These are phyloP conservation scores for Phialophora verrucosa DNA, from an alignment of 2,329 filamentous ascomycete genomes.

Conservation along the genomic window DNA sequence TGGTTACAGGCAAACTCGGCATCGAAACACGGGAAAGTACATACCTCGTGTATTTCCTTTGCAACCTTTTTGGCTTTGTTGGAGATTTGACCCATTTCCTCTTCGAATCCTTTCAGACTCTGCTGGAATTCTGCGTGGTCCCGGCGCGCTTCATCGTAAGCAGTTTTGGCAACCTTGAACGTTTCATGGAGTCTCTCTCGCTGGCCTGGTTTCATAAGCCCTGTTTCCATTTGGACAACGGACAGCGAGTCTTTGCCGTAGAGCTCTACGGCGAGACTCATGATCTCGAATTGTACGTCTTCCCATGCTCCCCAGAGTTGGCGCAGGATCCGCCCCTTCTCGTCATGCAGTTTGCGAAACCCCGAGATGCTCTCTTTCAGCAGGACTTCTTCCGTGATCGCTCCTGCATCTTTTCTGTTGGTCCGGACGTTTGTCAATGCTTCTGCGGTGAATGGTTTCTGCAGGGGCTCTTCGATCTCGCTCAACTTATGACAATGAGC, in stretches of 20 bases:
- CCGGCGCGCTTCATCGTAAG: conserved; percentile 4
- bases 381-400: conserved; percentile 17
- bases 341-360: conserved; percentile 26
- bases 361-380: conserved; percentile 19
- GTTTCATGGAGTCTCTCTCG: conserved; percentile 19
- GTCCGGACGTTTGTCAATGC: conserved; percentile 17
- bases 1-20: conserved; percentile 4
- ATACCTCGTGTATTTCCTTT: conserved; percentile 32
- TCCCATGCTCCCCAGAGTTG: conserved; percentile 36
- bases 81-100: conserved; percentile 22
- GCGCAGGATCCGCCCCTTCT: conserved; percentile 29
- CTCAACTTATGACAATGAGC: conserved; percentile 16
- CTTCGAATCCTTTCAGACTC: conserved; percentile 22
- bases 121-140: conserved; percentile 16
- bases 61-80: conserved; percentile 27
- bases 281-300: conserved; percentile 29
- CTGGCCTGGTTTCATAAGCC: conserved; percentile 26
- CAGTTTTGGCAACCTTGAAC: conserved; percentile 11
- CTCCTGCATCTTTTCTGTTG: background rate
- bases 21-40: background rate
- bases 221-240: conserved; percentile 17
- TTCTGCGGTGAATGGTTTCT: conserved; percentile 26
- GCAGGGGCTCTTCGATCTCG: conserved; percentile 25
- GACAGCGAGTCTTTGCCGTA: conserved; percentile 28
- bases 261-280: conserved; percentile 32